Conservation (phyloP, 2,329 filamentous ascomycete species). For the Cordyceps cateniannulata region DNA sequence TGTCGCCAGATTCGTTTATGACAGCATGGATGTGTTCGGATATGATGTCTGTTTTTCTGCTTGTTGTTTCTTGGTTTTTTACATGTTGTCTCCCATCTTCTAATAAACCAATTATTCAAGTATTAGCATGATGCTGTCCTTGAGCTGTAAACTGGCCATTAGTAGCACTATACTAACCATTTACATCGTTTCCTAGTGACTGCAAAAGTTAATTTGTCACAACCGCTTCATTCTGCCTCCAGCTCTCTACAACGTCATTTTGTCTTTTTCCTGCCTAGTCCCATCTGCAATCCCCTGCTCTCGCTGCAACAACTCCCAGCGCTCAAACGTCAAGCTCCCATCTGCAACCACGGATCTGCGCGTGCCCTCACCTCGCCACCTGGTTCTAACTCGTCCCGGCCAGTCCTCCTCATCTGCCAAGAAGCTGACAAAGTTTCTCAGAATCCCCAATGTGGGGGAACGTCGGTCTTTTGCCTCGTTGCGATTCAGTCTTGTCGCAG, state of each 20-base stretch:
- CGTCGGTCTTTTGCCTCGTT: not conserved
- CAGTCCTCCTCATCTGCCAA: not conserved
- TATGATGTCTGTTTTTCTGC: not conserved
- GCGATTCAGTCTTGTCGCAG: not conserved
- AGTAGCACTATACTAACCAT: too few species aligned
- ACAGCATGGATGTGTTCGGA: not conserved
- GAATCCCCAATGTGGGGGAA: constrained; percentile 2
- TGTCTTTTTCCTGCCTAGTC: not conserved
- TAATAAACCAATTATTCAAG: too few species aligned
- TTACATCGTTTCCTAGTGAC: too few species aligned
- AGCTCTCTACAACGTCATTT: not conserved
- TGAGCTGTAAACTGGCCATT: too few species aligned
- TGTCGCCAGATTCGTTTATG: not conserved
- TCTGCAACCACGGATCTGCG: not conserved
- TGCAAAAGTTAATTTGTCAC: not conserved
- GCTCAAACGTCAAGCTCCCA: not conserved
- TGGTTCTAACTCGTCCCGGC: not conserved
- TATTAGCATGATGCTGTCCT: too few species aligned
- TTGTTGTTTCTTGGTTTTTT: not conserved
- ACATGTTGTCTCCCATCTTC: too few species aligned
- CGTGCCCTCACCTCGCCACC: not conserved
- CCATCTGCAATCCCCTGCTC: not conserved
- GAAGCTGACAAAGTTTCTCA: not conserved
- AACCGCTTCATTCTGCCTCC: not conserved
- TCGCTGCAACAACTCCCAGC: not conserved